These are phyloP conservation scores for Asterochloris erici DNA, from an alignment of 139 green algal species.

Conservation along the genomic window DNA sequence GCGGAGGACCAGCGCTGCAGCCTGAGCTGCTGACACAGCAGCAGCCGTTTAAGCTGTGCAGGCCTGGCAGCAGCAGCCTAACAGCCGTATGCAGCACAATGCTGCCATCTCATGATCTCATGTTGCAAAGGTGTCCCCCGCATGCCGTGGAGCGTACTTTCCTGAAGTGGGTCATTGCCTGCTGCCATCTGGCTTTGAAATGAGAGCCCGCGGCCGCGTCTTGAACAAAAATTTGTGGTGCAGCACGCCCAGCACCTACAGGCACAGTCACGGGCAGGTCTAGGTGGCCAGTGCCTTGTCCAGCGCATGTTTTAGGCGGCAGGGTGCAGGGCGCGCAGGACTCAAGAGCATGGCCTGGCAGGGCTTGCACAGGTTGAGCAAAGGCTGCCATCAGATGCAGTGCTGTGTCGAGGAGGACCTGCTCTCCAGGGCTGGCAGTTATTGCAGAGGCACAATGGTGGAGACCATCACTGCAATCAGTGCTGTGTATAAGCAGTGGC, in stretches of 20 bases:
- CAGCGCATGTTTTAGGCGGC: no score
- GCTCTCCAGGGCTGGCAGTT: no score
- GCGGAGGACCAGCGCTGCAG: constrained; percentile 3
- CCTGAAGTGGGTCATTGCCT: neutral
- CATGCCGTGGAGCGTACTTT: neutral
- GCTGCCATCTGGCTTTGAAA: constrained; percentile 52
- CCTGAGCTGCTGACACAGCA: neutral
- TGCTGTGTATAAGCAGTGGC: neutral
- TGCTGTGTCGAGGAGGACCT: neutral
- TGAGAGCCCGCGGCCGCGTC: constrained; percentile 65
- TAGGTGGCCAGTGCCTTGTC: neutral
- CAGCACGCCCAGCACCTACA: constrained; percentile 71
- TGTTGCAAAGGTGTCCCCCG: neutral
- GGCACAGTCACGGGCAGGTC: neutral
- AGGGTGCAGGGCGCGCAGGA: neutral
- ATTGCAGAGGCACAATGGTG: neutral
- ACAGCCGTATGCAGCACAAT: neutral
- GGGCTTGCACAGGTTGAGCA: neutral
- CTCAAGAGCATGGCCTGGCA: neutral
- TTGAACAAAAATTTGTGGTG: constrained; percentile 82
- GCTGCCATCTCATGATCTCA: no score
- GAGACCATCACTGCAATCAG: neutral
- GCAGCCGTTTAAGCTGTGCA: neutral
- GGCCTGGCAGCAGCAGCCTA: neutral
- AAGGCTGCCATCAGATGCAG: neutral